Evolutionary conservation across 1,139 yeast genomes (phyloP).

Genomic region (Nakaseomyces bracarensis): DNA sequence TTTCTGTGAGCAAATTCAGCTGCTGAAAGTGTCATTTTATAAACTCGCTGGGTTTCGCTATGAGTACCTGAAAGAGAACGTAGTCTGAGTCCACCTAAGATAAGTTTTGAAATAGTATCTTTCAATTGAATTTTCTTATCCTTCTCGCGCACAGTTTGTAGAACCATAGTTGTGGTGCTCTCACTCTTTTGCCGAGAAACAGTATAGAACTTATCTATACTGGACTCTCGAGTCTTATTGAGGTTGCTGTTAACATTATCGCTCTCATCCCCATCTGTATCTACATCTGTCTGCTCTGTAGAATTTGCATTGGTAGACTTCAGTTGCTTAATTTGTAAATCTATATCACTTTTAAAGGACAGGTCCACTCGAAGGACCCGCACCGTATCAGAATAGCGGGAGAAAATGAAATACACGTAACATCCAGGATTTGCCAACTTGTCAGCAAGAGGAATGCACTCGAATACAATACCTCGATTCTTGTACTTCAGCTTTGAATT

Average conservation of each 20-base stretch:
- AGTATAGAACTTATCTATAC: slow-evolving; percentile 18
- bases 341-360: slow-evolving; percentile 8
- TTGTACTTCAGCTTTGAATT: slow-evolving; percentile 21
- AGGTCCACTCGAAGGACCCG: slow-evolving; percentile 9
- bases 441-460: slow-evolving; percentile 7
- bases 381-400: slow-evolving; percentile 7
- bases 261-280: not conserved
- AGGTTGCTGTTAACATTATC: not conserved
- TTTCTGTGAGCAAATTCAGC: slow-evolving; percentile 29
- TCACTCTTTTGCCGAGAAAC: slow-evolving; percentile 15
- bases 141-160: slow-evolving; percentile 10
- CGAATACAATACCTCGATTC: slow-evolving; percentile 24
- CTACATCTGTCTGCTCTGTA: not conserved
- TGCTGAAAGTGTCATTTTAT: slow-evolving; percentile 28
- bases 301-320: slow-evolving; percentile 4
- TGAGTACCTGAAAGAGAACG: slow-evolving; percentile 27
- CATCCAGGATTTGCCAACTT: not conserved
- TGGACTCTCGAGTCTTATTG: slow-evolving; percentile 10
- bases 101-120: slow-evolving; percentile 26
- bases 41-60: slow-evolving; percentile 24
- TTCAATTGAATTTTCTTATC: slow-evolving; percentile 23
- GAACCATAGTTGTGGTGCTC: slow-evolving; percentile 7
- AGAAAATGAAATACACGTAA: slow-evolving; percentile 9
- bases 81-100: slow-evolving; percentile 28
- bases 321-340: slow-evolving; percentile 10